Base-by-base conservation (phyloP, 768 basidiomycete genomes). In the Fibroporia radiculosa region DNA sequence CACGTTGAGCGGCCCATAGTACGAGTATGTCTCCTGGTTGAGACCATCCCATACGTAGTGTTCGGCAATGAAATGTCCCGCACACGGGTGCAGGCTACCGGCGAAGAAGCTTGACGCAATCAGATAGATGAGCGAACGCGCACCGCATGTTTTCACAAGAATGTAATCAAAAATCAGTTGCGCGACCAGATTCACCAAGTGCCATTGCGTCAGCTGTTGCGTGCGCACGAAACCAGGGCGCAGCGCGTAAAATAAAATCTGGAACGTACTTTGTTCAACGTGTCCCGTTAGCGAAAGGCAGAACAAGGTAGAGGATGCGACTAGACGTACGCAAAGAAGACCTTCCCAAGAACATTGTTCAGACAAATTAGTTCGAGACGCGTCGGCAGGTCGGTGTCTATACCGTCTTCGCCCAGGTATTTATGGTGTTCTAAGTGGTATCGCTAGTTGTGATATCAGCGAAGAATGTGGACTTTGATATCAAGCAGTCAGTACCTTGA, bases 391-490 rank as follows among this genome's bases (percentile, higher is more conserved):
- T 99, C 96, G 7, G 92, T 93, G 59, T 99, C 96, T 45, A 98
- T 78, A 2, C 91, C 93, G 55, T 99, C 95, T 62, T 96, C 89
- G 10, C 96, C 96, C 44, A 93, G 66, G 61, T 84, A 85, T 66
- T 95, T 96, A 67, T 98, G 93, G 62, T 98, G 95, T 53, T 97
- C 93, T 44, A 96, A 77, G 62, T 98, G 93, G 53, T 97, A 97
- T 56, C 78, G 48, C 22, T 29, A 19, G 12, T 19, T 1, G 24
- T 18, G 7, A 10, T 23, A 22, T 22, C 13, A 18, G 12, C 22
- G 23, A 27, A 26, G 22, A 23, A 24, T 25, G 28, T 19, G 18
- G 13, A 3, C 20, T 18, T 3, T 12, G 23, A 37, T 23, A 10
- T 7, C 39, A 35, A 24, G 13, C 19, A 27, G 25, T 32, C 23